Conservation (phyloP, 306 rosid genomes). For the Spatholobus suberectus region DNA sequence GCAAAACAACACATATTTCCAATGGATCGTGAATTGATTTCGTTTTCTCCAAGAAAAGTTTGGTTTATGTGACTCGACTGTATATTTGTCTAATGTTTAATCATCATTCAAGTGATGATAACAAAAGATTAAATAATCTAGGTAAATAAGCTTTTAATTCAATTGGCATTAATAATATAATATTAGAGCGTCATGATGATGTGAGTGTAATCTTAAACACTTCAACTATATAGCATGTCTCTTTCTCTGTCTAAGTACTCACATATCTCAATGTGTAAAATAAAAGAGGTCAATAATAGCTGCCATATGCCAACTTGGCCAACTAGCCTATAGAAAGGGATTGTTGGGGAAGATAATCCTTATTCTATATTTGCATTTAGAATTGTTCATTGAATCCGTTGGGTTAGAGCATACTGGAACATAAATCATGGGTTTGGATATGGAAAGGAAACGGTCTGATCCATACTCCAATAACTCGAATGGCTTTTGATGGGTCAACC, state of each 20-base stretch:
- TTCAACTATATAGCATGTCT: neutral
- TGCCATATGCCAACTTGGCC: neutral
- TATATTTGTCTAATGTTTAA: neutral
- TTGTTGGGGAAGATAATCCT: neutral
- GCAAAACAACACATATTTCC: no score
- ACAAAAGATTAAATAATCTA: neutral
- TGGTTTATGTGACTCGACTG: neutral
- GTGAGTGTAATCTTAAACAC: neutral
- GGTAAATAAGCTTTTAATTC: neutral
- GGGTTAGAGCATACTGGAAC: neutral
- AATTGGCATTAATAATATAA: neutral
- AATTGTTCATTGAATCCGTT: neutral
- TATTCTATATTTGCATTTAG: neutral
- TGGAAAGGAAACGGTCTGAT: neutral
- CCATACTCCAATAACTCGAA: neutral
- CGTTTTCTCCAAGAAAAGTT: neutral
- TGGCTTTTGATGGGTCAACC: neutral
- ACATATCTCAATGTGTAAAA: neutral
- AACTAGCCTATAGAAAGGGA: neutral
- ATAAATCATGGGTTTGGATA: neutral
- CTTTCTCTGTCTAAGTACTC: neutral
- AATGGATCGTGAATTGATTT: neutral
- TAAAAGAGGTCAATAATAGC: neutral
- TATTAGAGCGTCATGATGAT: neutral
- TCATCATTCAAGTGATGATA: neutral